phyloP scores from a whole-genome alignment of 441 rosid genomes.

The Breynia disticha region DNA sequence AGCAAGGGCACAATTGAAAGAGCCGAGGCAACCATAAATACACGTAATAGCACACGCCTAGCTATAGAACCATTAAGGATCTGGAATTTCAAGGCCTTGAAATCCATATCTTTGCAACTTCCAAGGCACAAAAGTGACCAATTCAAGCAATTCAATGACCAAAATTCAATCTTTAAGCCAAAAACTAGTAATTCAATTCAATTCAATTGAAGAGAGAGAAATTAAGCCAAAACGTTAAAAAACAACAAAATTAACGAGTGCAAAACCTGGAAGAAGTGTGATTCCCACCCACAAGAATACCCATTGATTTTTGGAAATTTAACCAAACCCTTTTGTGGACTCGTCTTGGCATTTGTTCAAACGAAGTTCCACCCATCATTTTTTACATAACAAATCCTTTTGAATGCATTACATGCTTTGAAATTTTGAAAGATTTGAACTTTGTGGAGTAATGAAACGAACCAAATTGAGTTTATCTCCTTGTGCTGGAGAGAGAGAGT shows the following conservation, averaged over 20 bases:
- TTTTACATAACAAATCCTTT: constrained; percentile 9
- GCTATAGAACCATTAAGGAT: constrained; percentile 28
- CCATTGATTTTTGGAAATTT: constrained; percentile 51
- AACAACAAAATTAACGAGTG: constrained; percentile 36
- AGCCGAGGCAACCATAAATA: constrained; percentile 33
- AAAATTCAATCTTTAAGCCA: no score
- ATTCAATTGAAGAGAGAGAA: constrained; percentile 1
- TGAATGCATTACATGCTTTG: constrained; percentile 15
- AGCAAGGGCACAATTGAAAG: constrained; percentile 32
- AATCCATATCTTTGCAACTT: constrained; percentile 32
- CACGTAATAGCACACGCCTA: constrained; percentile 37
- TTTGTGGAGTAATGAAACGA: no score
- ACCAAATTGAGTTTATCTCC: no score
- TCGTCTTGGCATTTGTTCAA: constrained; percentile 28
- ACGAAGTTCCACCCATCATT: constrained; percentile 25
- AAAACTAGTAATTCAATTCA: neutral
- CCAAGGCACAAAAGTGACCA: constrained; percentile 11
- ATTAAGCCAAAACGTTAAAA: constrained; percentile 15
- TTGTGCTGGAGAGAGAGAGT: no score
- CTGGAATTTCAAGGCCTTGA: constrained; percentile 30
- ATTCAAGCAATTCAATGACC: constrained; percentile 4
- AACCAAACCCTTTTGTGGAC: constrained; percentile 56
- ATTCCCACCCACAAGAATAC: constrained; percentile 85
- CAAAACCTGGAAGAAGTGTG: constrained; percentile 88
- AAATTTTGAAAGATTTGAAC: no score